phyloP scores from a whole-genome alignment of 1,139 yeast genomes.

The Debaryomyces robertsiae region DNA sequence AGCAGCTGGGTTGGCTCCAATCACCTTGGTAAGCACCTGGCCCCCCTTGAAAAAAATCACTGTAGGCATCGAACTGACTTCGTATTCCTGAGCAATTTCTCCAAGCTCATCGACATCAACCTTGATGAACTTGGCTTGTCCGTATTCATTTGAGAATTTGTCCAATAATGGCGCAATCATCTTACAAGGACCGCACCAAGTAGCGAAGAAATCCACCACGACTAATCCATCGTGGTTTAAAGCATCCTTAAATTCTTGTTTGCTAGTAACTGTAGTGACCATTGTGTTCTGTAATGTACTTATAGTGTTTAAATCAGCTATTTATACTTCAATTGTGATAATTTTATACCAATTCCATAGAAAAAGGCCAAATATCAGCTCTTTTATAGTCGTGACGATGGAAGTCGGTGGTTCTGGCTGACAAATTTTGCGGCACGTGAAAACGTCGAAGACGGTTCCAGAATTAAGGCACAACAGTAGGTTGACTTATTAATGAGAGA shows the following conservation, averaged over 20 bases:
- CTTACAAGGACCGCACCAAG: slow-evolving; percentile 95
- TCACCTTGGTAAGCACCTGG: slow-evolving; percentile 66
- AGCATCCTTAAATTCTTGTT: slow-evolving; percentile 64
- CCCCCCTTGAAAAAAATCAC: slow-evolving; percentile 78
- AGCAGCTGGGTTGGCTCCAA: slow-evolving; percentile 87
- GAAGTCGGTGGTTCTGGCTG: background rate
- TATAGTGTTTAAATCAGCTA: no score
- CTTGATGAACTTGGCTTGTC: slow-evolving; percentile 71
- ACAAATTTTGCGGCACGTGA: background rate
- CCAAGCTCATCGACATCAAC: slow-evolving; percentile 82
- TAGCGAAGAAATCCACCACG: slow-evolving; percentile 84
- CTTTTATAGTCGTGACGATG: slow-evolving; percentile 1
- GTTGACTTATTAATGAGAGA: background rate
- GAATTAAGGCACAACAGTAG: no score
- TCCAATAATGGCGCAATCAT: slow-evolving; percentile 80
- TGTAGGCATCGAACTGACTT: slow-evolving; percentile 89
- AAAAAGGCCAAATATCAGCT: background rate
- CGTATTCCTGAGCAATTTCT: slow-evolving; percentile 72
- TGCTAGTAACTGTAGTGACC: slow-evolving; percentile 45
- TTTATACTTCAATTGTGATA: no score
- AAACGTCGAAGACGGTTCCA: background rate
- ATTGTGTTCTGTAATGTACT: slow-evolving; percentile 28
- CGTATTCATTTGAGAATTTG: slow-evolving; percentile 51
- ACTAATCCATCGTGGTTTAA: slow-evolving; percentile 59
- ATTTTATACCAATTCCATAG: no score